Percentiles rank a stretch among this genome's conserved stretches.
These are phyloP conservation scores for Lasiodiplodia citricola DNA, from an alignment of 2,329 filamentous ascomycete genomes.

Conservation along the genomic window DNA sequence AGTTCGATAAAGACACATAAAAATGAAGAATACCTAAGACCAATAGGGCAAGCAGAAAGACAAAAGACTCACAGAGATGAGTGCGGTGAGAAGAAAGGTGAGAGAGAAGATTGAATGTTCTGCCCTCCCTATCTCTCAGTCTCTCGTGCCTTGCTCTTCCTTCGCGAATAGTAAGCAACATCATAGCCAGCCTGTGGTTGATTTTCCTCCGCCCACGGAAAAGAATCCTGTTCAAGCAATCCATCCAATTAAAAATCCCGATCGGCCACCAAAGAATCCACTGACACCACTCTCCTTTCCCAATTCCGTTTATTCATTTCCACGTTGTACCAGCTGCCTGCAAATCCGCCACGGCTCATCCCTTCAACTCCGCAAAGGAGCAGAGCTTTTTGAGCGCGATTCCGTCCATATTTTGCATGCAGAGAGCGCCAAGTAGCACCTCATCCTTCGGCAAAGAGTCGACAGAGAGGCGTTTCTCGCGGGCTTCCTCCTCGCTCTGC, in stretches of 20 bases:
- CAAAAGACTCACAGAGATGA: background rate
- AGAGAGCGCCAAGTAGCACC: slow-evolving; percentile 53
- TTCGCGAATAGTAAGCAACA: background rate
- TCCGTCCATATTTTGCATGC: slow-evolving; percentile 50
- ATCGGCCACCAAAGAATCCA: slow-evolving; percentile 1
- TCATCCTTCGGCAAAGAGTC: slow-evolving; percentile 49
- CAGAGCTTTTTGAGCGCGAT: slow-evolving; percentile 50
- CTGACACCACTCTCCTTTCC: background rate
- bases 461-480: slow-evolving; percentile 33
- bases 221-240: background rate
- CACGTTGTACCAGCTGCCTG: background rate
- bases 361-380: slow-evolving; percentile 43
- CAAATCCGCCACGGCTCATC: background rate
- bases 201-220: background rate
- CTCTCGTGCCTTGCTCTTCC: background rate
- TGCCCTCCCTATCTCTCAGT: background rate
- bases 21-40: slow-evolving; percentile 13
- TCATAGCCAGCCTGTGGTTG: background rate
- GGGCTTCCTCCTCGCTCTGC: slow-evolving; percentile 40
- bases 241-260: slow-evolving; percentile 10
- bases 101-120: background rate
- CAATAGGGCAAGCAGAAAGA: background rate
- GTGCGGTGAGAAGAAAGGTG: background rate
- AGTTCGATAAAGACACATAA: slow-evolving; percentile 10
- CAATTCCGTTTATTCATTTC: slow-evolving; percentile 8